These are phyloP conservation scores for Rickenella mellea DNA, from an alignment of 768 basidiomycete species.

Conservation along the genomic window DNA sequence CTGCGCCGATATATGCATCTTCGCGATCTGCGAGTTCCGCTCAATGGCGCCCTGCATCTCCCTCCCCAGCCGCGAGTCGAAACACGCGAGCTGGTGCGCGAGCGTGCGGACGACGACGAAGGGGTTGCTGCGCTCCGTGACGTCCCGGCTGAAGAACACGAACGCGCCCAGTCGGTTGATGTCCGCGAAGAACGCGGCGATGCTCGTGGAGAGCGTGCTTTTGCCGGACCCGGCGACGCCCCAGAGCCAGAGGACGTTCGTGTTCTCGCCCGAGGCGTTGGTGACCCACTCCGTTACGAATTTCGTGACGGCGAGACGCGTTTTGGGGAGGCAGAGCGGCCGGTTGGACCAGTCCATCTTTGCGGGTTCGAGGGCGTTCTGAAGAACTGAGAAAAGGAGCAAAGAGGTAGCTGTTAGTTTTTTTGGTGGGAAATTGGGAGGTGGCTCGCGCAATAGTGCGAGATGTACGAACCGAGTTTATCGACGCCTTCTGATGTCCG, in stretches of 20 bases:
- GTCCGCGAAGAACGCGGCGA: constrained; percentile 23
- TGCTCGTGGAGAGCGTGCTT: constrained; percentile 25
- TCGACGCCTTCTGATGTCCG: constrained; percentile 19
- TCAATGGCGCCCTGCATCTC: constrained; percentile 18
- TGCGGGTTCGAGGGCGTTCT: constrained; percentile 17
- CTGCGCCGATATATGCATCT: constrained; percentile 19
- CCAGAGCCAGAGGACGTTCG: constrained; percentile 23
- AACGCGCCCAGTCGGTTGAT: constrained; percentile 26
- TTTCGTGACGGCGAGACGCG: constrained; percentile 19
- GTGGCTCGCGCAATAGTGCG: background rate
- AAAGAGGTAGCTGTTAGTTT: no score
- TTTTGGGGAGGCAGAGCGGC: constrained; percentile 20
- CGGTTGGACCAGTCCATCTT: constrained; percentile 20
- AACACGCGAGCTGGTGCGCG: constrained; percentile 24
- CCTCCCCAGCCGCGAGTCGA: constrained; percentile 19
- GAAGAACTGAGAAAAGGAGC: no score
- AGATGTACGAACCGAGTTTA: constrained; percentile 12
- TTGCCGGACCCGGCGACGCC: constrained; percentile 27
- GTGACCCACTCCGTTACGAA: constrained; percentile 17
- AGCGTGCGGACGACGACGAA: constrained; percentile 22
- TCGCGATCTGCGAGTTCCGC: constrained; percentile 18
- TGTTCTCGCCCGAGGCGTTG: constrained; percentile 10
- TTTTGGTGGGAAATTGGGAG: constrained; percentile 10
- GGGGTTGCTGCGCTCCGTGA: constrained; percentile 20
- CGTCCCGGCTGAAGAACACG: constrained; percentile 22